These are phyloP conservation scores for Trypanosoma brucei DNA, from an alignment of 208 protist genomes.

Conservation along the genomic window DNA sequence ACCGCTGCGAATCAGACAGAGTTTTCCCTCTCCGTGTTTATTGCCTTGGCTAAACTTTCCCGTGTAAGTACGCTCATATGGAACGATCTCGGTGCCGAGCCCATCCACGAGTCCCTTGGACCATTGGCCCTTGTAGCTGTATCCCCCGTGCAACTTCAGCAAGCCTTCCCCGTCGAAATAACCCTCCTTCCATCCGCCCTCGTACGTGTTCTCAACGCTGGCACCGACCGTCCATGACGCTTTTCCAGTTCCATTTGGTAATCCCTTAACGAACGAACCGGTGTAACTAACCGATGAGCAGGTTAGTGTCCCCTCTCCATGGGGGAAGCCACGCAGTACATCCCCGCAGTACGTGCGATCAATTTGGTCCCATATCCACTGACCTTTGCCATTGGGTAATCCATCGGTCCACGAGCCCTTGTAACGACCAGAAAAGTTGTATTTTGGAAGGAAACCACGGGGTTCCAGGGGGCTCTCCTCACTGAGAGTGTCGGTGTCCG, in stretches of 20 bases:
- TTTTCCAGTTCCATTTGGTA: slow-evolving; percentile 42
- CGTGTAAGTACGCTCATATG: slow-evolving; percentile 35
- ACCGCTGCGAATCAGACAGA: slow-evolving; percentile 16
- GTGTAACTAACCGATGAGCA: slow-evolving; percentile 41
- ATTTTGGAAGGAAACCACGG: slow-evolving; percentile 11
- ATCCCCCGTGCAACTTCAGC: slow-evolving; percentile 7
- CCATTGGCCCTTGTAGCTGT: slow-evolving; percentile 63
- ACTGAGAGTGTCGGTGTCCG: slow-evolving; percentile 7
- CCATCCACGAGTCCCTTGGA: slow-evolving; percentile 40
- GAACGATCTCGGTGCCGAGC: slow-evolving; percentile 27
- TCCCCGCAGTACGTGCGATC: slow-evolving; percentile 56
- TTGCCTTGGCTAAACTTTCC: slow-evolving; percentile 50
- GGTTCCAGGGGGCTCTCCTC: slow-evolving; percentile 2
- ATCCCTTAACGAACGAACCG: slow-evolving; percentile 46
- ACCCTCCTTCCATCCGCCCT: slow-evolving; percentile 52
- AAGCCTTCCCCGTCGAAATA: slow-evolving; percentile 62
- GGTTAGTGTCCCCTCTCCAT: slow-evolving; percentile 47
- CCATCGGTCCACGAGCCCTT: slow-evolving; percentile 52
- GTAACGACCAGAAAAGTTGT: slow-evolving; percentile 51
- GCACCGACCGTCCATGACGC: slow-evolving; percentile 15
- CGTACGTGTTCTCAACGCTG: slow-evolving; percentile 29
- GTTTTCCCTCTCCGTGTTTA: slow-evolving; percentile 49
- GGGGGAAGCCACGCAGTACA: slow-evolving; percentile 30
- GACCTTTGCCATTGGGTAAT: slow-evolving; percentile 56
- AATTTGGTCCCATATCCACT: slow-evolving; percentile 56